Base-by-base conservation (phyloP, 192 early-diverging fungal species). In the Backusella australiensis region DNA sequence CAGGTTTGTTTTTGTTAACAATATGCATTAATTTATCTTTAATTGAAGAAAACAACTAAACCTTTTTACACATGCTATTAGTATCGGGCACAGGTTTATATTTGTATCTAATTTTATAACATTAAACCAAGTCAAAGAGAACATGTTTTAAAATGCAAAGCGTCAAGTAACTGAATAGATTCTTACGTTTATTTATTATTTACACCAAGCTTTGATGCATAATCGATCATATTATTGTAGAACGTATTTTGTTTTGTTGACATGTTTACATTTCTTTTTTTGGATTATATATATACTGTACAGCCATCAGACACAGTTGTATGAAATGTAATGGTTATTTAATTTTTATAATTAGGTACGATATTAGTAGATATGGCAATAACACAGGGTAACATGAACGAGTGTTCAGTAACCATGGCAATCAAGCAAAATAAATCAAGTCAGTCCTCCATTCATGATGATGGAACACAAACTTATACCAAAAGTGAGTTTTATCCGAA, bases 211-310 rank as follows among this genome's bases (percentile, higher is more conserved):
- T 67, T 34, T 68, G 1, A 68, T 19, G 67, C 67, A 68, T 68
- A 34, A 68, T 38, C 35, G 34, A 36, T 68, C 19, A 36, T 68
- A 38, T 6, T 34, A 38, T 35, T 34, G n/a, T 17, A 68, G 35
- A 68, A 63, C 56, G 56, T 29, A 63, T 63, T 26, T 63, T 26
- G 9, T 63, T 63, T 63, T 63, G 56, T 63, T 63, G 56, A 63
- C 53, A 56, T 56, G n/a, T 23, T 56, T 23, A 56, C n/a, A 56
- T 23, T 56, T 19, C 56, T 63, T 26, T 59, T 59, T 59, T 59
- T 26, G 21, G 53, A 14, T 49, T n/a, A 4, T n/a, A 3, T 49
- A 49, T 49, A 49, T 49, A 49, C 0, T 32, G 32, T 32, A 32
- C 32, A 32, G 32, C 32, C 32, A 32, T 32, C 32, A 49, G 6